A percentile compares a stretch with the other conserved stretches of the same genome.
These are phyloP conservation scores for Rubia occidens DNA, from an alignment of 305 asterid genomes.

Conservation along the genomic window DNA sequence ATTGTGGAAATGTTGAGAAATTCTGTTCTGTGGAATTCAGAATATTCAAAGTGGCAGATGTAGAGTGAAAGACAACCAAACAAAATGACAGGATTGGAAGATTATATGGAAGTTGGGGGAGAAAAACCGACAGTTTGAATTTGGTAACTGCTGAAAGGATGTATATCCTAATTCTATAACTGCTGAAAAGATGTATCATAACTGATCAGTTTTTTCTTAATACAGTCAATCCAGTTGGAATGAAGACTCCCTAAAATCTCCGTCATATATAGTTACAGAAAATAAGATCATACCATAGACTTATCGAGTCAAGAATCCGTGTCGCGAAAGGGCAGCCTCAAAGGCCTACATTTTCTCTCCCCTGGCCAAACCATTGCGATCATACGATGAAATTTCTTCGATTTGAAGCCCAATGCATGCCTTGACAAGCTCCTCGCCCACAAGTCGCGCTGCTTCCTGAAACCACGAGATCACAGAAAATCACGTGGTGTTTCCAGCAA, in stretches of 20 bases:
- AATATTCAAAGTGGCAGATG: no score
- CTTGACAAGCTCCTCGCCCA: slow-evolving; percentile 76
- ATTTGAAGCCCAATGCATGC: slow-evolving; percentile 60
- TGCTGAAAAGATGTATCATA: no score
- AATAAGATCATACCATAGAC: neutral
- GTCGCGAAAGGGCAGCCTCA: slow-evolving; percentile 56
- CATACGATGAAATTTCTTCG: slow-evolving; percentile 56
- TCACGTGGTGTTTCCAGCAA: neutral
- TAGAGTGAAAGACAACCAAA: no score
- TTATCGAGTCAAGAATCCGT: slow-evolving; percentile 66
- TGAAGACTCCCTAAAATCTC: no score
- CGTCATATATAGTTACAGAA: no score
- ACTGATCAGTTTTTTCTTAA: no score
- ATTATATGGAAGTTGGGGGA: neutral
- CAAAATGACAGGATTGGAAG: neutral
- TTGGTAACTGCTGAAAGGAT: neutral
- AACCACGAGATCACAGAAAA: slow-evolving; percentile 3
- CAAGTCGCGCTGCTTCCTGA: slow-evolving; percentile 72
- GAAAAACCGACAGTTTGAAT: neutral
- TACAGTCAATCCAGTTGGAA: no score
- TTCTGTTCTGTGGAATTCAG: neutral
- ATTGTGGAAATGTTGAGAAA: neutral
- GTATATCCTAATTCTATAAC: no score
- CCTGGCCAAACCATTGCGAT: slow-evolving; percentile 74
- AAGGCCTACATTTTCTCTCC: slow-evolving; percentile 77